Percentiles rank a stretch among this genome's conserved stretches.
phyloP scores from a whole-genome alignment of 441 rosid species.

The Arabidopsis hybrid region DNA sequence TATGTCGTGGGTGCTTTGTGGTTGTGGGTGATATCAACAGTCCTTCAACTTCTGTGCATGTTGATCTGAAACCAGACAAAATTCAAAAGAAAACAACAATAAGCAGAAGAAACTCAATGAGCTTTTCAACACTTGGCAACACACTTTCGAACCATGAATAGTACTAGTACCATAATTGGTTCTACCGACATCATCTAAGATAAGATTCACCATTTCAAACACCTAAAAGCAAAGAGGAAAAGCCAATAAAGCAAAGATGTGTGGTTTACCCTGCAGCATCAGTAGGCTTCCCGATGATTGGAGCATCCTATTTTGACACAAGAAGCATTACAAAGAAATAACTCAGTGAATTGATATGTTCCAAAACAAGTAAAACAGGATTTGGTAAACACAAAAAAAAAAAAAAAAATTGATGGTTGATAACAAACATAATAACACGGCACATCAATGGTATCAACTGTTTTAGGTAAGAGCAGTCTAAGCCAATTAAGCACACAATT shows the following conservation, averaged over 20 bases:
- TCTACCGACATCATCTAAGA: slow-evolving; percentile 18
- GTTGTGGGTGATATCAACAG: slow-evolving; percentile 62
- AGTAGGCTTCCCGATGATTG: slow-evolving; percentile 83
- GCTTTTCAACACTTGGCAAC: slow-evolving; percentile 31
- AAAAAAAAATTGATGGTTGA: neutral
- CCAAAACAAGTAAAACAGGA: slow-evolving; percentile 10
- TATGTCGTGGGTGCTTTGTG: slow-evolving; percentile 80
- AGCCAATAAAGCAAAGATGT: slow-evolving; percentile 5
- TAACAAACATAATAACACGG: slow-evolving; percentile 24
- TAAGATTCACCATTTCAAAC: slow-evolving; percentile 15
- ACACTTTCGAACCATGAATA: slow-evolving; percentile 21
- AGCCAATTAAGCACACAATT: slow-evolving; percentile 1
- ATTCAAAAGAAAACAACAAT: slow-evolving; percentile 22
- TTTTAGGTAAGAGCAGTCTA: slow-evolving; percentile 4
- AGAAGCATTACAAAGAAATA: slow-evolving; percentile 29
- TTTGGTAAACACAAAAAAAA: slow-evolving; percentile 4
- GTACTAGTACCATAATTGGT: slow-evolving; percentile 9
- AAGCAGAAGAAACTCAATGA: slow-evolving; percentile 4
- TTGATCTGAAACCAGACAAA: slow-evolving; percentile 57
- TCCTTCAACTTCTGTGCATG: slow-evolving; percentile 64
- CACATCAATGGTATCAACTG: slow-evolving; percentile 11
- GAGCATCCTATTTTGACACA: slow-evolving; percentile 78
- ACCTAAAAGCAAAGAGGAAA: slow-evolving; percentile 25
- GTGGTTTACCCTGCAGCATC: slow-evolving; percentile 69
- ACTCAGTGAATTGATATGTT: slow-evolving; percentile 21